Conservation (phyloP, 2,329 filamentous ascomycete genomes). For the Monosporascus sp. region DNA sequence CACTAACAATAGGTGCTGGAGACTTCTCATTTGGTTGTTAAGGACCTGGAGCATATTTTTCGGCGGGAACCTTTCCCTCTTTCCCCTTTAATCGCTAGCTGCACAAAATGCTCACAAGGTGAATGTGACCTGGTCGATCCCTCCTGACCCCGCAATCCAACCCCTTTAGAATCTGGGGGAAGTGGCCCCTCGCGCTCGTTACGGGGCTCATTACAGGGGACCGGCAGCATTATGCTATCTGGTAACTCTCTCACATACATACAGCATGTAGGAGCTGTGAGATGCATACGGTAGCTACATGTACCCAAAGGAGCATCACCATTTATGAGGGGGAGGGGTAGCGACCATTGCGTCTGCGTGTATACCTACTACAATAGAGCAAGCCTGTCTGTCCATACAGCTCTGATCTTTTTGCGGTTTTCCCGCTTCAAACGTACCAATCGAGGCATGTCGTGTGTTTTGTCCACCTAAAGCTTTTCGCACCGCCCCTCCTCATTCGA, state of each 20-base stretch:
- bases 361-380: not conserved
- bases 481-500: not conserved
- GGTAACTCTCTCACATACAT: too few species aligned
- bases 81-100: not conserved
- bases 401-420: not conserved
- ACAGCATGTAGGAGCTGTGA: not conserved
- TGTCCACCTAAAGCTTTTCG: not conserved
- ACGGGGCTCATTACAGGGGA: not conserved
- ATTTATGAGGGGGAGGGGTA: not conserved
- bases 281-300: not conserved
- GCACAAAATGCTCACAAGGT: not conserved
- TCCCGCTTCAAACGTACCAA: not conserved
- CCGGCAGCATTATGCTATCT: not conserved
- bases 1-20: too few species aligned
- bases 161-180: slow-evolving; percentile 1
- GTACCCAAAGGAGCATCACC: not conserved
- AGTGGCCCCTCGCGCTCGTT: not conserved
- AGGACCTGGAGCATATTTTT: too few species aligned
- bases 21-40: too few species aligned
- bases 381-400: not conserved
- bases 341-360: not conserved
- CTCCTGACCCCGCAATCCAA: slow-evolving; percentile 22
- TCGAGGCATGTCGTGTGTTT: not conserved
- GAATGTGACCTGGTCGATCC: slow-evolving; percentile 1
- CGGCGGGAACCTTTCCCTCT: not conserved